These are phyloP conservation scores for Corchorus olitorius DNA, from an alignment of 345 rosid genomes.

Conservation along the genomic window DNA sequence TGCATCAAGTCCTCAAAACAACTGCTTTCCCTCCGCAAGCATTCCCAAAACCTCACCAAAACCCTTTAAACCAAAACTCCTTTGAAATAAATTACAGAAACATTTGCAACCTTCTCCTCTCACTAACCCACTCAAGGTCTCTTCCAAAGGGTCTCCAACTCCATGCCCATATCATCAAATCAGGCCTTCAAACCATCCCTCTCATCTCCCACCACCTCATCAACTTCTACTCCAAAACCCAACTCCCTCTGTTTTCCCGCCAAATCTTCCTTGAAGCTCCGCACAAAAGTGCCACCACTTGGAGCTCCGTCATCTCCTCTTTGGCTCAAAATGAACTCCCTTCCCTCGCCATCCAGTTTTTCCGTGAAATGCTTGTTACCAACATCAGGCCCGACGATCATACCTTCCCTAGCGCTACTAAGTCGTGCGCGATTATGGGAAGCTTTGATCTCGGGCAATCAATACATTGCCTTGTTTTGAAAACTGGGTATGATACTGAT, in stretches of 20 bases:
- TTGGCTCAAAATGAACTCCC: constrained; percentile 87
- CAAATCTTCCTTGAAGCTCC: constrained; percentile 61
- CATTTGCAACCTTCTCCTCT: constrained; percentile 59
- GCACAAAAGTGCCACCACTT: constrained; percentile 59
- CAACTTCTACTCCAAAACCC: constrained; percentile 83
- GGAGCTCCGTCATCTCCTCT: constrained; percentile 89
- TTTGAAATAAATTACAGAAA: constrained; percentile 48
- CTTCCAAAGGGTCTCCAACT: constrained; percentile 71
- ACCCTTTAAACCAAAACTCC: constrained; percentile 23
- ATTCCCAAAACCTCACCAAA: constrained; percentile 17
- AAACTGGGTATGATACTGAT: constrained; percentile 63
- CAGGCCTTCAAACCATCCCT: constrained; percentile 65
- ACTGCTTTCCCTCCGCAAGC: not conserved
- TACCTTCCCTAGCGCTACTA: constrained; percentile 72
- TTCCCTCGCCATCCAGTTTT: constrained; percentile 62
- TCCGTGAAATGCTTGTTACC: constrained; percentile 53
- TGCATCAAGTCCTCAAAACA: not conserved
- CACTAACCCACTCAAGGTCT: constrained; percentile 53
- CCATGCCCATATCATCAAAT: constrained; percentile 70
- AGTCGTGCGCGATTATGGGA: constrained; percentile 70
- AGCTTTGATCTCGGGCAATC: constrained; percentile 59
- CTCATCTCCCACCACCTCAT: constrained; percentile 78
- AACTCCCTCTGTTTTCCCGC: constrained; percentile 58
- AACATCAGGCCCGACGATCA: constrained; percentile 67
- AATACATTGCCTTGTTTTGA: constrained; percentile 59